Base-by-base conservation (phyloP, 306 rosid genomes). In the Rosa multiflora region DNA sequence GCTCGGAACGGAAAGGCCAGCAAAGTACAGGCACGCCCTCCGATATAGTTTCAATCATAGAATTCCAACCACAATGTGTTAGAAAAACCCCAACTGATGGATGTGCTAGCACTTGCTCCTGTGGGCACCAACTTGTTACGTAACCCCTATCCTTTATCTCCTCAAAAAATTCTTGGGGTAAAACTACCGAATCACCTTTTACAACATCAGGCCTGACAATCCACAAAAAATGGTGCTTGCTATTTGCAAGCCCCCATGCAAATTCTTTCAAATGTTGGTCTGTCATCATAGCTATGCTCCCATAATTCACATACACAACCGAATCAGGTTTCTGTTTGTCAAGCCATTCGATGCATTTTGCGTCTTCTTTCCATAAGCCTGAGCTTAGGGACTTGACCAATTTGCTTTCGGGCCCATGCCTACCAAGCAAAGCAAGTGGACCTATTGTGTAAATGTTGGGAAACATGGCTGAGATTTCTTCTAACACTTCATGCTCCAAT, bases 21-120 rank as follows among this genome's bases (percentile, higher is more conserved):
- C 86, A 80, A 29, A 85, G 86, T 2, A 87, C 17, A 44, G 89
- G 88, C 21, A 84, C 87, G 29, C 91, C 85, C 4, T 62, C 81
- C 56, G 84, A 77, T 8, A 87, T 5, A 61, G 81, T 72, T 72
- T 89, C 93, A 1, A 68, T 10, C 0, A 58, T 69, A 29, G 90
- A 87, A 75, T 89, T 89, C 93, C 93, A 89, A 12, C 90, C 93
- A 70, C 89, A 75, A 42, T 89, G 93, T 23, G 89, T 85, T 51
- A 89, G 35, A 6, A 87, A 87, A 2, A 64, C 75, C 20, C 88
- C 92, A 43, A 83, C 26, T 2, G 89, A 83, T 46, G 85, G 83
- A 75, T 89, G 90, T 56, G 70, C 78, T 7, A 87, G 53, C 32
- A 87, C 90, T 78, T 75, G 70, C 5, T 85, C 83, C 72, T 89